These are phyloP conservation scores for Alternaria gaisen DNA, from an alignment of 2,329 filamentous ascomycete genomes.

Conservation along the genomic window DNA sequence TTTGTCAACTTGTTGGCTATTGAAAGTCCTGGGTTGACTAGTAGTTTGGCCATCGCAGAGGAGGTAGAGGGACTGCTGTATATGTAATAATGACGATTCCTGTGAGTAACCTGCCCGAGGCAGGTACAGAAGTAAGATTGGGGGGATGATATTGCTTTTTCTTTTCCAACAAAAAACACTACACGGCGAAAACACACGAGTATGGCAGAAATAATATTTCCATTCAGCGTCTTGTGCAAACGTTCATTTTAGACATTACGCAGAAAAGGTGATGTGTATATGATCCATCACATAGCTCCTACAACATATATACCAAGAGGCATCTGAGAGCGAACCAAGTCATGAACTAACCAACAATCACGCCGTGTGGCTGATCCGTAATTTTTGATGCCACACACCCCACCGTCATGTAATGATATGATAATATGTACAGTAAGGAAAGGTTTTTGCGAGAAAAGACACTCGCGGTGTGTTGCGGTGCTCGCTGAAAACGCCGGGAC, in stretches of 20 bases:
- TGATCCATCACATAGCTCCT: constrained; percentile 11
- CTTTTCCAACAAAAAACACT: neutral
- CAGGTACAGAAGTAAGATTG: neutral
- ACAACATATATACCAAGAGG: constrained; percentile 4
- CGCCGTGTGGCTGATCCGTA: constrained; percentile 1
- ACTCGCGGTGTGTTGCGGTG: constrained; percentile 7
- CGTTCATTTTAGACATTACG: constrained; percentile 16
- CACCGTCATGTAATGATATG: constrained; percentile 9
- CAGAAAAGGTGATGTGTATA: constrained; percentile 10
- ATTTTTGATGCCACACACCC: constrained; percentile 7
- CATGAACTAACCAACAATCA: constrained; percentile 23
- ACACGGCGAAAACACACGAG: neutral
- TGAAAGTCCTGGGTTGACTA: constrained; percentile 92
- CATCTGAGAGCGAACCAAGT: constrained; percentile 21
- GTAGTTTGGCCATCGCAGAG: constrained; percentile 84
- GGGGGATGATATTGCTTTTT: neutral
- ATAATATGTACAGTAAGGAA: constrained; percentile 27
- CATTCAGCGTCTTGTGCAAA: constrained; percentile 4
- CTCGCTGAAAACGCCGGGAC: constrained; percentile 8
- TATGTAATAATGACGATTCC: constrained; percentile 19
- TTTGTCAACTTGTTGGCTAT: constrained; percentile 93
- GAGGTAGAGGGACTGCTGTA: constrained; percentile 70
- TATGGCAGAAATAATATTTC: constrained; percentile 1
- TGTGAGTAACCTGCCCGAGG: neutral
- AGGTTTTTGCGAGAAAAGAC: constrained; percentile 6